phyloP scores from a whole-genome alignment of 1,139 yeast species.

The Blastobotrys illinoisensis region DNA sequence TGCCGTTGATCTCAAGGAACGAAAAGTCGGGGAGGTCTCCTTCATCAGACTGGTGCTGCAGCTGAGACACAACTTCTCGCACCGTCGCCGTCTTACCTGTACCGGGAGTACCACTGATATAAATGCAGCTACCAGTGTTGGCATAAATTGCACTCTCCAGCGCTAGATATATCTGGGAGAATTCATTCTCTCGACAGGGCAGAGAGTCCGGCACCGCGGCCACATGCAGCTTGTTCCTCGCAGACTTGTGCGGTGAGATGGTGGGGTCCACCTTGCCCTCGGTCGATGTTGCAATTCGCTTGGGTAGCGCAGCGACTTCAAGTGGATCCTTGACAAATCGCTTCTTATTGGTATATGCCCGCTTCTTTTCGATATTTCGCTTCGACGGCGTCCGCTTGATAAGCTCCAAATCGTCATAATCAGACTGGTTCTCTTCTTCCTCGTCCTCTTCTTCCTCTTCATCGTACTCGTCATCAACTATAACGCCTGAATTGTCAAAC shows the following conservation, averaged over 20 bases:
- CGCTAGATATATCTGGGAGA: slow-evolving; percentile 61
- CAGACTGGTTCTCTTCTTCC: background rate
- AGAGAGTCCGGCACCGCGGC: slow-evolving; percentile 57
- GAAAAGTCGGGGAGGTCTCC: slow-evolving; percentile 56
- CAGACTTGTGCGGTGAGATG: slow-evolving; percentile 39
- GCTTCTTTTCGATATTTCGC: background rate
- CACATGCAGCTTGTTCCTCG: slow-evolving; percentile 58
- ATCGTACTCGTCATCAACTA: too few species aligned
- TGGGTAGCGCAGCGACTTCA: slow-evolving; percentile 2
- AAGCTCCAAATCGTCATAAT: background rate
- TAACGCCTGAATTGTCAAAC: too few species aligned
- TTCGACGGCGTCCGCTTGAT: background rate
- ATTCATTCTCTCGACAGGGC: slow-evolving; percentile 89
- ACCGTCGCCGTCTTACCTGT: slow-evolving; percentile 96
- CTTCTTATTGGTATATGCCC: background rate
- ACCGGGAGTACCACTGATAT: slow-evolving; percentile 96
- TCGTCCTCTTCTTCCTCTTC: background rate
- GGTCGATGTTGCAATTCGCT: background rate
- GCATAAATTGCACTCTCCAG: slow-evolving; percentile 72
- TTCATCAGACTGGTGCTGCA: slow-evolving; percentile 38
- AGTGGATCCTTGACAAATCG: background rate
- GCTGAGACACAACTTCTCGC: slow-evolving; percentile 71
- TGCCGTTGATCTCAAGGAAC: slow-evolving; percentile 83
- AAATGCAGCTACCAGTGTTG: slow-evolving; percentile 75
- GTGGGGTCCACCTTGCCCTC: background rate